These are phyloP conservation scores for Akebia trifoliata DNA, from an alignment of 164 flowering plant species.

Conservation along the genomic window DNA sequence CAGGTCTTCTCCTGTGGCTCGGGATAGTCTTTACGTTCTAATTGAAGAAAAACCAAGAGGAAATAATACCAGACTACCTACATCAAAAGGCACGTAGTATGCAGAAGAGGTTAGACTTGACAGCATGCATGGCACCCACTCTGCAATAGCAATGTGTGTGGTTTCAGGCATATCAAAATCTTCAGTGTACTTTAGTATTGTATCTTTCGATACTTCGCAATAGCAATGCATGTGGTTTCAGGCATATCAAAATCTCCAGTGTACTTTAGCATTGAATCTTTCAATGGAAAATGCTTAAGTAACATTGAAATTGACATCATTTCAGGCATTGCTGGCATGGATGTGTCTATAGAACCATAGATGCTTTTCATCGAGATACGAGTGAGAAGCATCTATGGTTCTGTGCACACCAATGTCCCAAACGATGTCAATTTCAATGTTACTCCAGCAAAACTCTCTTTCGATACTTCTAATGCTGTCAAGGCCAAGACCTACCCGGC, in stretches of 20 bases:
- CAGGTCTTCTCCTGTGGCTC: no score
- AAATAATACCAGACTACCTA: slow-evolving; percentile 39
- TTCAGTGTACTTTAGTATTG: slow-evolving; percentile 47
- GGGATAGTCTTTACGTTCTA: no score
- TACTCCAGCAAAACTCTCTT: no score
- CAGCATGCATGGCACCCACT: slow-evolving; percentile 74
- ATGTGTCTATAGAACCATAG: no score
- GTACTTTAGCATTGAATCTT: slow-evolving; percentile 52
- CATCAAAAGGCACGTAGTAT: slow-evolving; percentile 80
- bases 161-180: slow-evolving; percentile 54
- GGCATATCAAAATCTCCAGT: slow-evolving; percentile 45
- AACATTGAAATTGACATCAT: no score
- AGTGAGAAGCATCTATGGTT: no score
- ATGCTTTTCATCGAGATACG: no score
- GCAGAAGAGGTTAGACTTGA: slow-evolving; percentile 54
- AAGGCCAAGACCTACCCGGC: slow-evolving; percentile 73
- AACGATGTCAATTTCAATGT: no score
- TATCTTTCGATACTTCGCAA: slow-evolving; percentile 68
- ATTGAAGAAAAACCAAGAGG: not conserved
- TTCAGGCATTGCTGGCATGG: no score
- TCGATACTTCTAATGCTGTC: no score
- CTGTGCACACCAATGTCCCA: no score
- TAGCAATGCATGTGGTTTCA: slow-evolving; percentile 64
- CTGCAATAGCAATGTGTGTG: slow-evolving; percentile 64
- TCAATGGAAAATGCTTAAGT: no score